Conservation (phyloP, 805 yeast genomes). For the Cyberlindnera amylophila region DNA sequence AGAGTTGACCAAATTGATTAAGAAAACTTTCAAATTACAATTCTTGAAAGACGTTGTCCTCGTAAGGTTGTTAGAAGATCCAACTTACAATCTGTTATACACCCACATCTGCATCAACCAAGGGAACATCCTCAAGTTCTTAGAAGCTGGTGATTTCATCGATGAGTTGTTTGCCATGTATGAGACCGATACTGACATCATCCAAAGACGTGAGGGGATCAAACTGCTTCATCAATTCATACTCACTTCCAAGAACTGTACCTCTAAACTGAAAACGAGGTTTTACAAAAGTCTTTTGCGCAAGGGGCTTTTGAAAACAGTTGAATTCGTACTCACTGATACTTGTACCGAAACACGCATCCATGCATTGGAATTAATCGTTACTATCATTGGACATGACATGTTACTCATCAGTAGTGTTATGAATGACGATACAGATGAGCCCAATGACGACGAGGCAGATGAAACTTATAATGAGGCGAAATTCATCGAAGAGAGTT, state of each 20-base stretch:
- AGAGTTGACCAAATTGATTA: constrained; percentile 51
- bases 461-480: too few species aligned
- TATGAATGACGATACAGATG: neutral
- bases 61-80: constrained; percentile 79
- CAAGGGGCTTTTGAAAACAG: constrained; percentile 64
- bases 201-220: constrained; percentile 65
- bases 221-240: constrained; percentile 77
- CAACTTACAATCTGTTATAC: constrained; percentile 61
- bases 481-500: constrained; percentile 1
- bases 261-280: constrained; percentile 53
- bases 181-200: constrained; percentile 21
- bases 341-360: constrained; percentile 47
- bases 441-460: constrained; percentile 6
- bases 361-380: constrained; percentile 75
- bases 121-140: constrained; percentile 55
- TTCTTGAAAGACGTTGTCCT: constrained; percentile 84
- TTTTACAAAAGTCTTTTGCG: constrained; percentile 63
- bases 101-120: constrained; percentile 68
- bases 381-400: constrained; percentile 81
- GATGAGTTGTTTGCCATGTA: constrained; percentile 58
- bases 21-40: constrained; percentile 72
- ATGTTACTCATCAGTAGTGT: constrained; percentile 49
- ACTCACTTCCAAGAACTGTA: constrained; percentile 64
- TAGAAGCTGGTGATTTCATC: constrained; percentile 52
- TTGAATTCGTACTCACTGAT: constrained; percentile 67